Conservation (phyloP, 768 basidiomycete genomes). For the Lentinus brumalis region DNA sequence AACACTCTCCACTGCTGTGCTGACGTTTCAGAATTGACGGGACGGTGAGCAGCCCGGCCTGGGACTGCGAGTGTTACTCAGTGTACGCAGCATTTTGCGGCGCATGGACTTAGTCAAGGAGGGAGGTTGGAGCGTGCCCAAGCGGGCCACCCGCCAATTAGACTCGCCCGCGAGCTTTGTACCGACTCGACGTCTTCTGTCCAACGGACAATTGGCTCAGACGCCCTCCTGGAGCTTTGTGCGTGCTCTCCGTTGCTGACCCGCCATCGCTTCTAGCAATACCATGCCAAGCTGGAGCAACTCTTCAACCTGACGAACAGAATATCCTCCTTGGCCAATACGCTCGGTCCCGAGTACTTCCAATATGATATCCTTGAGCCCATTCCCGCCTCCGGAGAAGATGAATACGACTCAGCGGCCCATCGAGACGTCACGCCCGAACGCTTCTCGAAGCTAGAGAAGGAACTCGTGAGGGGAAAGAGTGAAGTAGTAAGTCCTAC, state of each 20-base stretch:
- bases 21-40: too few relatives aligned
- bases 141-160: too few relatives aligned
- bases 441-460: slow-evolving; percentile 77
- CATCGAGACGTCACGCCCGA: slow-evolving; percentile 79
- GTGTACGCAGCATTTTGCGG: too few relatives aligned
- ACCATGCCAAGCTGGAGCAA: slow-evolving; percentile 79
- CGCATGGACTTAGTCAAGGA: too few relatives aligned
- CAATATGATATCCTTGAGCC: slow-evolving; percentile 55
- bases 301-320: slow-evolving; percentile 70
- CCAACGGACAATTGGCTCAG: too few relatives aligned
- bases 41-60: too few relatives aligned
- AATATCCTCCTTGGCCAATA: slow-evolving; percentile 57
- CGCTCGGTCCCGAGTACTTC: slow-evolving; percentile 62
- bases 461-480: slow-evolving; percentile 82
- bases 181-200: too few relatives aligned
- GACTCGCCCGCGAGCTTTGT: too few relatives aligned
- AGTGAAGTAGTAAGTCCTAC: slow-evolving; percentile 71
- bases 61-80: too few relatives aligned
- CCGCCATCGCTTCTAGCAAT: slow-evolving; percentile 44
- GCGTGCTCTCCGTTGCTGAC: neutral
- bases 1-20: too few relatives aligned
- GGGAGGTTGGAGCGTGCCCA: too few relatives aligned
- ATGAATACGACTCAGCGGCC: slow-evolving; percentile 39
- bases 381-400: slow-evolving; percentile 44
- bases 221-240: too few relatives aligned